Base-by-base conservation (phyloP, 805 yeast species). In the Candida piceae region DNA sequence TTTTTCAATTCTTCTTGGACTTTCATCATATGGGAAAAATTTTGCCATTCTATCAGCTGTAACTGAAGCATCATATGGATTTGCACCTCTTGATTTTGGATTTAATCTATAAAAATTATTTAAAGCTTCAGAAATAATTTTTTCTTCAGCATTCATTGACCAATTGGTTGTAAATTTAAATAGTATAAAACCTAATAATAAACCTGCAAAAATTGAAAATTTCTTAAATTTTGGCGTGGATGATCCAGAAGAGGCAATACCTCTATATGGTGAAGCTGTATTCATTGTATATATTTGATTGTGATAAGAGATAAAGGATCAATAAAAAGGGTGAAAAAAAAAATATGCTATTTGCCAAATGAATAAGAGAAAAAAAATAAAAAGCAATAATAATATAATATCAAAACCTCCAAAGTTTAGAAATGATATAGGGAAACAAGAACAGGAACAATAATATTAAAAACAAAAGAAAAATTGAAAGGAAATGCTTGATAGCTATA, bases 1-100 rank as follows among this genome's bases (percentile, higher is more conserved):
- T 39, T 56, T 57, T 24, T 58, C 59, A 23, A 59, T 59, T 42
- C 55, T 47, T 39, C 56, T 49, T 35, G 63, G 62, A 16, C 58
- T 44, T 25, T 50, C 53, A 41, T 59, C 62, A 38, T 52, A 59
- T 6, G 63, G 63, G 50, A 59, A 59, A 31, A 46, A 46, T 28
- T 45, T 55, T 2, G 53, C 45, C 20, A 59, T 38, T 43, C 64
- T 53, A 23, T 57, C 58, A 29, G 55, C 45, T 1, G 63, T 58
- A 15, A 53, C 55, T 7, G 55, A 45, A 6, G 59, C 59, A 38
- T 53, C 55, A 25, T 58, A 58, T 16, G 63, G 63, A 33, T 58
- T 58, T 3, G 63, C 60, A 25, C 63, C 63, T 30, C 59, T 47
- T 2, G 59, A 51, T 38, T 57, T 58, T 10, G 62, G 57, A 34